Evolutionary conservation across 1,284 basidiomycete genomes (phyloP), one percentile per base, ranked within the genome.

Genomic region (Boletellus deceptivus): DNA sequence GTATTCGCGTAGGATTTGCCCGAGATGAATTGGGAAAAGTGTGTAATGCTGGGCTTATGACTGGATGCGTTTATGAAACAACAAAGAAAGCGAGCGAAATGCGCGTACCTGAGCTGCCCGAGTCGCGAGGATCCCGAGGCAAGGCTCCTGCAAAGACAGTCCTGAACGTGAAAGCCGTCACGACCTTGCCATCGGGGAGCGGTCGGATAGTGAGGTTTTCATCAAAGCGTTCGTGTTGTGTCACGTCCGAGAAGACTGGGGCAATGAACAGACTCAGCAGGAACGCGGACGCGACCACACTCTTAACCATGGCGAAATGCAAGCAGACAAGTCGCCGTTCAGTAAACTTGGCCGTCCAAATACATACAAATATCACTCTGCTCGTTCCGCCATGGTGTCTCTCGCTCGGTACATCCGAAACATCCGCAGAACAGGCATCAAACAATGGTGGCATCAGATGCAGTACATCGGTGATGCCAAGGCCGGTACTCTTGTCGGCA

Each of bases 401-500:
- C 69, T 95, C 49, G 71, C 75, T 43, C 82, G 92, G 58, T 91
- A 89, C 46, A 71, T 95, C 60, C 83, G 86, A 59, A 86, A 79
- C 66, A 76, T 92, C 48, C 83, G 82, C 48, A 79, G 82, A 42
- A 85, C 83, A 16, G 93, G 93, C 13, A 64, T 91, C 52, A 79
- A 79, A 60, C 86, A 91, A 72, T 94, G 88, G 87, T 91, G 87
- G 83, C 81, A 83, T 59, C 84, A 91, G 59, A 72, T 87, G 79
- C 82, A 93, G 71, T 92, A 94, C 68, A 95, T 96, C 56, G 88
- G 91, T 47, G 94, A 97, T 62, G 89, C 90, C 49, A 98, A 97
- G 72, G 82, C 80, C 22, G 94, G 93, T 16, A 75, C 75, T 57
- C 78, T 83, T 49, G 75, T 92, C 49, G 94, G 94, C 47, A 80